Evolutionary conservation across 768 basidiomycete genomes (phyloP), one percentile per base, ranked within the genome.

Genomic region (Leucosporidium creatinivorum): DNA sequence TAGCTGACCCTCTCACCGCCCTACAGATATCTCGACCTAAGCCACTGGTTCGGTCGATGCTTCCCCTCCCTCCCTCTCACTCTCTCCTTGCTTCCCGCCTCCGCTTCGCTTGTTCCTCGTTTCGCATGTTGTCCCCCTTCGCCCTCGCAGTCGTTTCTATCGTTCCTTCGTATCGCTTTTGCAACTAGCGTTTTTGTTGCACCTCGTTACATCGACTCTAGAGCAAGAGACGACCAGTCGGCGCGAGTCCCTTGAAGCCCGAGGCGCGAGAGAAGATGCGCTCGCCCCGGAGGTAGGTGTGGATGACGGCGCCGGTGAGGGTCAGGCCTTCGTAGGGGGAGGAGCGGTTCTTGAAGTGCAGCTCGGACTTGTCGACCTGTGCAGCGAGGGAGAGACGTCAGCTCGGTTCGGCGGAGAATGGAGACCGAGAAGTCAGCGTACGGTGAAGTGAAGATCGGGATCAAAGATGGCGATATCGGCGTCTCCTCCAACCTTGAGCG

Each of bases 291-390:
- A 98, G 80, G 77, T 84, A 89, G 0, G 90, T 91, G 77, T 86
- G 81, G 67, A 84, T 80, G 47, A 93, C 89, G n/a, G 80, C 80
- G 0, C 94, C 94, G 21, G 73, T 80, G 54, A 96, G 81, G 23
- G 75, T 81, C 74, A 84, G 80, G 7, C 92, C 93, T 72, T 89
- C 84, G 77, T 93, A 98, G 3, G 94, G 89, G 5, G 90, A 89
- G 3, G 96, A 75, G 78, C 93, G 93, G 80, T 98, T 97, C 82
- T 91, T 96, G 83, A 94, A 97, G 62, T 86, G 82, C 18, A 97
- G 81, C 18, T 78, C 75, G 13, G 88, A 86, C 75, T 84, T 84
- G 31, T 86, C 86, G 28, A 93, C 88, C 91, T 93, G 64, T 25
- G 1, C 3, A 28, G 30, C 58, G 44, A 54, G 36, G 19, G 26